These are phyloP conservation scores for Astrothelium subdiscretum DNA, from an alignment of 495 filamentous ascomycete genomes.

Conservation along the genomic window DNA sequence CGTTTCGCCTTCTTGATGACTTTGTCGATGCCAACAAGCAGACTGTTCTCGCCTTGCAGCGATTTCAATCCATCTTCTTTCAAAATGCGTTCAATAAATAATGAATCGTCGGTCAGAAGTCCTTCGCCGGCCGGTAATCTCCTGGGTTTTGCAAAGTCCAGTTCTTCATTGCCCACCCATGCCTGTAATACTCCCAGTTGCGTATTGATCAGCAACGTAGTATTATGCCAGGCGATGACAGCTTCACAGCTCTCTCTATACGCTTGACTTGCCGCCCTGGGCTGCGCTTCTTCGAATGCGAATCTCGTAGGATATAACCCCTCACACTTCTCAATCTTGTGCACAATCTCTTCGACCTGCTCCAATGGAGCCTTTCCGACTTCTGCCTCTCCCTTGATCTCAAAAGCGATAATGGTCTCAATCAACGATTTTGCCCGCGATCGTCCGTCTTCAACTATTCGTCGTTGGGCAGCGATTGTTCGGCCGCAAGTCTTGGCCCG, in stretches of 20 bases:
- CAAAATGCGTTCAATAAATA: conserved; percentile 93
- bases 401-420: conserved; percentile 80
- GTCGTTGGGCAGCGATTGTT: conserved; percentile 61
- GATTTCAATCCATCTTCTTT: conserved; percentile 93
- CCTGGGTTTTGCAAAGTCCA: conserved; percentile 68
- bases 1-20: conserved; percentile 90
- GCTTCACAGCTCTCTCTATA: conserved; percentile 75
- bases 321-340: conserved; percentile 80
- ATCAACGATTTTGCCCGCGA: conserved; percentile 52
- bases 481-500: conserved; percentile 72
- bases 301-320: conserved; percentile 67
- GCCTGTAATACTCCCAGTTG: conserved; percentile 79
- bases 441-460: conserved; percentile 20
- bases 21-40: conserved; percentile 67
- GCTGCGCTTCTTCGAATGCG: conserved; percentile 59
- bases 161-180: conserved; percentile 92
- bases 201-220: conserved; percentile 93
- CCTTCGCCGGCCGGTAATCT: conserved; percentile 36
- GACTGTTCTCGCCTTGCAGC: conserved; percentile 72
- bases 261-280: conserved; percentile 56
- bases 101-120: conserved; percentile 73
- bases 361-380: conserved; percentile 74
- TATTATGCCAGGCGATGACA: conserved; percentile 92
- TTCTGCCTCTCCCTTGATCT: conserved; percentile 87
- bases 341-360: conserved; percentile 80